Conservation (phyloP, 2,329 filamentous ascomycete species). For the Clonostachys solani region DNA sequence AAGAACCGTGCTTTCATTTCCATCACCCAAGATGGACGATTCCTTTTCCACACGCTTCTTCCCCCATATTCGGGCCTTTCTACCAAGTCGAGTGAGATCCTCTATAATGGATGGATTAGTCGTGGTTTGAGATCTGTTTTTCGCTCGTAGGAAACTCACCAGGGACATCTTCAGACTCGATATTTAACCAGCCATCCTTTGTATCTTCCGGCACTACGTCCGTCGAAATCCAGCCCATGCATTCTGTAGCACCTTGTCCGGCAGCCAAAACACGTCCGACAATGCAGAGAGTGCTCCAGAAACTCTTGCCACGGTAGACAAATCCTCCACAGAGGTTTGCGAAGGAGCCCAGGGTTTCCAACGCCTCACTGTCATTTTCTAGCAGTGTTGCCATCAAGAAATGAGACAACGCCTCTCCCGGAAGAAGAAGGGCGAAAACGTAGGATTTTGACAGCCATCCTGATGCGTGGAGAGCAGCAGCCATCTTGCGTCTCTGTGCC, state of each 20-base stretch:
- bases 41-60: slow-evolving; percentile 56
- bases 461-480: slow-evolving; percentile 51
- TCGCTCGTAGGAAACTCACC: slow-evolving; percentile 29
- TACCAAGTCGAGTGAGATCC: slow-evolving; percentile 43
- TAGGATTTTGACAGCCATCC: slow-evolving; percentile 69
- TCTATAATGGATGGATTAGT: slow-evolving; percentile 22
- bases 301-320: slow-evolving; percentile 58
- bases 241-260: slow-evolving; percentile 56
- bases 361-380: slow-evolving; percentile 58
- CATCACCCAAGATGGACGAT: slow-evolving; percentile 55
- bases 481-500: slow-evolving; percentile 46
- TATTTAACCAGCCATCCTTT: slow-evolving; percentile 56
- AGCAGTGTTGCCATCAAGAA: slow-evolving; percentile 63
- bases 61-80: slow-evolving; percentile 56
- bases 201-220: slow-evolving; percentile 48
- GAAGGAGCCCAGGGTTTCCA: slow-evolving; percentile 53
- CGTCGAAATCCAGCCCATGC: slow-evolving; percentile 66
- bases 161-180: slow-evolving; percentile 48
- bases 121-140: not conserved
- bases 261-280: slow-evolving; percentile 62
- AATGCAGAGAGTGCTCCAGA: slow-evolving; percentile 65
- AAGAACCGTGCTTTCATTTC: slow-evolving; percentile 46
- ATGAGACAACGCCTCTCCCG: slow-evolving; percentile 58
- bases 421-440: slow-evolving; percentile 60
- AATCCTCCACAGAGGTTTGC: slow-evolving; percentile 63